Conservation (phyloP, 768 basidiomycete species). For the Mycena olivaceomarginata region DNA sequence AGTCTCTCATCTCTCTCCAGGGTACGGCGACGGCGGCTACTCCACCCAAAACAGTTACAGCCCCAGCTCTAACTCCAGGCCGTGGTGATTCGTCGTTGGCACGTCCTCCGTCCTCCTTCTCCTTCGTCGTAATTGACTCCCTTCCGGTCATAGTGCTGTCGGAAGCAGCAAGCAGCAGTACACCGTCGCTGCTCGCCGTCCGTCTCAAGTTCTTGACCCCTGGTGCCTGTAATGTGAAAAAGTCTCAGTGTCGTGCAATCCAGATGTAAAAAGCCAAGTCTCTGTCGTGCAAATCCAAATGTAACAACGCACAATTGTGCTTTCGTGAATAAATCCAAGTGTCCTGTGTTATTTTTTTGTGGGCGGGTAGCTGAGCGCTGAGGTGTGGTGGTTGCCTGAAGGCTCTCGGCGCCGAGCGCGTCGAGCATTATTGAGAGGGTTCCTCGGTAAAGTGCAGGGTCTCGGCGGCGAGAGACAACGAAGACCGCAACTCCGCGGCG, state of each 20-base stretch:
- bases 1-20: no score
- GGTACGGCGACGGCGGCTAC: background rate
- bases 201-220: slow-evolving; percentile 31
- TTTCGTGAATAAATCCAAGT: slow-evolving; percentile 27
- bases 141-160: background rate
- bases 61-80: background rate
- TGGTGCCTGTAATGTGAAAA: background rate
- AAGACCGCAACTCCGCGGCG: no score
- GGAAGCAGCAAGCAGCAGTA: background rate
- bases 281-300: slow-evolving; percentile 25
- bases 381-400: background rate
- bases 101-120: background rate
- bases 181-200: background rate
- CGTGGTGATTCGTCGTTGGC: slow-evolving; percentile 16
- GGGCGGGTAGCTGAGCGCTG: no score
- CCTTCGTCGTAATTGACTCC: no score
- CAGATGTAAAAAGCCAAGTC: slow-evolving; percentile 12
- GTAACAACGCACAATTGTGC: background rate
- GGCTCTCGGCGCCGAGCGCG: background rate
- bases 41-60: background rate
- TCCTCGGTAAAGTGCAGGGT: no score
- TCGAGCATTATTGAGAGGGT: no score
- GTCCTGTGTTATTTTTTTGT: slow-evolving; percentile 1
- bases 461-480: no score
- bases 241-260: slow-evolving; percentile 17